Percentiles rank a stretch among this genome's conserved stretches.
These are phyloP conservation scores for Beauveria sp. DNA, from an alignment of 2,329 filamentous ascomycete species.

Conservation along the genomic window DNA sequence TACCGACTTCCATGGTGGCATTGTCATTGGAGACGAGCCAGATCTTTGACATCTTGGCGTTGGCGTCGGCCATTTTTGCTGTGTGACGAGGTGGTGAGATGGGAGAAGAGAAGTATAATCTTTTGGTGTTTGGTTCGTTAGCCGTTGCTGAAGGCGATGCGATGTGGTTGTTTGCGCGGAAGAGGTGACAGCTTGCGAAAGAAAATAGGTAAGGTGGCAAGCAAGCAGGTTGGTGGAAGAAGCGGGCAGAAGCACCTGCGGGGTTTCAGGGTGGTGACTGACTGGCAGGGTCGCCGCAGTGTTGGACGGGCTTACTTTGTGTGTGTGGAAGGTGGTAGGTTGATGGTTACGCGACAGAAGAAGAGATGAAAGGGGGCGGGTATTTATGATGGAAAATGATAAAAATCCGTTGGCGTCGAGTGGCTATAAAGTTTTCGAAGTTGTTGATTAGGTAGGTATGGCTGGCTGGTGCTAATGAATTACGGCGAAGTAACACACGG, in stretches of 20 bases:
- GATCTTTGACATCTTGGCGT: conserved; percentile 31
- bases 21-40: conserved; percentile 46
- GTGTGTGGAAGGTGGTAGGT: background rate
- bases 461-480: no score
- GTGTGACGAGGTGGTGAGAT: background rate
- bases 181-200: background rate
- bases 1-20: conserved; percentile 39
- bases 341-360: no score
- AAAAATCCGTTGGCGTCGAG: no score
- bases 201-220: background rate
- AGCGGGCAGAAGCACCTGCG: conserved; percentile 9
- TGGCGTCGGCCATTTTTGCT: conserved; percentile 28
- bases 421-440: no score
- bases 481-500: no score
- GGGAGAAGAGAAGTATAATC: background rate
- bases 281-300: background rate
- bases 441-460: no score
- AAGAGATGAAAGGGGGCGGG: no score
- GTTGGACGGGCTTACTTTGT: background rate
- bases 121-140: background rate
- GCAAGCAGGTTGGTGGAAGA: background rate
- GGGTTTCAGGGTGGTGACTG: background rate
- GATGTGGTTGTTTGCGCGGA: background rate
- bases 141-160: background rate
- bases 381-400: no score